Evolutionary conservation across 1,284 basidiomycete species (phyloP).

Genomic region (Apiotrichum mycotoxinovorans): DNA sequence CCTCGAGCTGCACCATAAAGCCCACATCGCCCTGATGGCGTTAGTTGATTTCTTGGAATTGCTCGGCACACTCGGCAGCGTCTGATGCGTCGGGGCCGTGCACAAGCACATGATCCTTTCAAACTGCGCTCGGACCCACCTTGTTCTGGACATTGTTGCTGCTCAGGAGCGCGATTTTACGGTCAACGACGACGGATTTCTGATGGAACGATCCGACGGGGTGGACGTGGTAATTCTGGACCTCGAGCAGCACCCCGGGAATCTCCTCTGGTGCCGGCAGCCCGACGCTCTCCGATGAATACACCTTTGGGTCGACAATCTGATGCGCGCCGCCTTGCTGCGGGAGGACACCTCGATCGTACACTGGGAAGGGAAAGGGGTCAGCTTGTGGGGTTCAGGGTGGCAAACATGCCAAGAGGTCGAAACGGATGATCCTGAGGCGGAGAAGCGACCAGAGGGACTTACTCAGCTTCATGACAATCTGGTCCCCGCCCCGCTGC

Average conservation of each 20-base stretch:
- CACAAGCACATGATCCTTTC: neutral
- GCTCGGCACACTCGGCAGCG: too few species aligned
- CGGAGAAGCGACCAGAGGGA: neutral
- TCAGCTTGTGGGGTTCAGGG: constrained; percentile 3
- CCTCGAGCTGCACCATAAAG: constrained; percentile 64
- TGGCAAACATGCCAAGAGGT: neutral
- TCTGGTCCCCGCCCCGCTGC: constrained; percentile 23
- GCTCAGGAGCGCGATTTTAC: constrained; percentile 58
- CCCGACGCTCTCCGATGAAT: constrained; percentile 4
- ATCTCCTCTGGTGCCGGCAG: constrained; percentile 19
- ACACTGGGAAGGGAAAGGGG: constrained; percentile 17
- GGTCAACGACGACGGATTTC: constrained; percentile 68
- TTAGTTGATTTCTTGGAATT: neutral
- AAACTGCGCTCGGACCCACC: neutral
- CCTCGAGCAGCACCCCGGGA: constrained; percentile 18
- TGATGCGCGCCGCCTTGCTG: constrained; percentile 15
- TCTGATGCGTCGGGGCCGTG: too few species aligned
- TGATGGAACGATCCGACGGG: constrained; percentile 59
- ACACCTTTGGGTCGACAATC: neutral
- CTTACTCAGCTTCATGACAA: constrained; percentile 35
- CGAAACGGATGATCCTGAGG: neutral
- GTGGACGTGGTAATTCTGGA: constrained; percentile 38
- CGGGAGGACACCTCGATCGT: constrained; percentile 31
- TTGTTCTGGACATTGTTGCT: constrained; percentile 62
- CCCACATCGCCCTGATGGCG: constrained; percentile 54